Evolutionary conservation across 768 basidiomycete species (phyloP).

Genomic region (Lactifluus rugatus): DNA sequence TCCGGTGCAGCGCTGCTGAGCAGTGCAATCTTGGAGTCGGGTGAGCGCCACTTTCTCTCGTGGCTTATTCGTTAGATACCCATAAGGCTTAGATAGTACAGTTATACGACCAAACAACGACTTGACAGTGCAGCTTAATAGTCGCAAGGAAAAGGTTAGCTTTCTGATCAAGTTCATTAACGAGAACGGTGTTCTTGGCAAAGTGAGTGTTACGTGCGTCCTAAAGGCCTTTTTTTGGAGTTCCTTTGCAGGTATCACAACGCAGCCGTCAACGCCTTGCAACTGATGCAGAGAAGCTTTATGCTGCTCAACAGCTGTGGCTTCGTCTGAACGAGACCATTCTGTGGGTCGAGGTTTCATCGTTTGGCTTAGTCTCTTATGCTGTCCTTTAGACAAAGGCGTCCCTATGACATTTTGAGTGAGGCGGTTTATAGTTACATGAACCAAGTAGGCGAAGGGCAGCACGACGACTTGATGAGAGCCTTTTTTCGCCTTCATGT

Average conservation of each 20-base stretch:
- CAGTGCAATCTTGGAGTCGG: conserved; percentile 57
- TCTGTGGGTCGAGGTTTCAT: conserved; percentile 33
- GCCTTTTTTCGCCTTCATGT: conserved; percentile 73
- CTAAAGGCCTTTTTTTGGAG: background rate
- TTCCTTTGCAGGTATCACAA: conserved; percentile 62
- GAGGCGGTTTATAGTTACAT: conserved; percentile 65
- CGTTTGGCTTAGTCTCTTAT: background rate
- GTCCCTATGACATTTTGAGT: conserved; percentile 53
- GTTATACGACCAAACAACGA: conserved; percentile 71
- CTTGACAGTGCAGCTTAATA: conserved; percentile 64
- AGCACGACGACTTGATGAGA: conserved; percentile 69
- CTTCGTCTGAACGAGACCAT: conserved; percentile 58
- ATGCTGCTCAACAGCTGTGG: conserved; percentile 78
- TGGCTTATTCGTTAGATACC: background rate
- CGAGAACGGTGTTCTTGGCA: conserved; percentile 68
- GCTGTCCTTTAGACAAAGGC: conserved; percentile 35
- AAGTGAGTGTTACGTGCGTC: conserved; percentile 35
- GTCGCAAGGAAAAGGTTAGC: conserved; percentile 63
- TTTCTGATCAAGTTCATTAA: conserved; percentile 89
- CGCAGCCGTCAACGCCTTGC: conserved; percentile 63
- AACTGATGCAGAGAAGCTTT: conserved; percentile 79
- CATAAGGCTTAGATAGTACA: conserved; percentile 39
- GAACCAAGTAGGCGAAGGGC: conserved; percentile 41
- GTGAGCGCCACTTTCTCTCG: conserved; percentile 30
- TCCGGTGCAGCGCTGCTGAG: conserved; percentile 71